These are phyloP conservation scores for Phyllosticta citribraziliensis DNA, from an alignment of 2,329 filamentous ascomycete species.

Conservation along the genomic window DNA sequence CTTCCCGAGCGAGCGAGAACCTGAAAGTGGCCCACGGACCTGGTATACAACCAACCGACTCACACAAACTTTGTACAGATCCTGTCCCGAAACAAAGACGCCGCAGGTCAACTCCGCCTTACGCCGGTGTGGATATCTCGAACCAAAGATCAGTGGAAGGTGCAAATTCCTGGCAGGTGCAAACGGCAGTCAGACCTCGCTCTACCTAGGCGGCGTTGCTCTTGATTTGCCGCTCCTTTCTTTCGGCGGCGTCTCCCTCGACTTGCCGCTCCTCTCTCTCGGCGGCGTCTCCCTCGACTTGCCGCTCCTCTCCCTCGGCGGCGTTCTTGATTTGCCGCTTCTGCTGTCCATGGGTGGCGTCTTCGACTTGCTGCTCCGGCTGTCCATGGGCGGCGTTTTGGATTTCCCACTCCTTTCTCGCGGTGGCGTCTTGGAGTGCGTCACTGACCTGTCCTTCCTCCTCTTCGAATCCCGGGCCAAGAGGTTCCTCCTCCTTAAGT, in stretches of 20 bases:
- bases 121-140: not conserved
- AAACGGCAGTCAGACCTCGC: not conserved
- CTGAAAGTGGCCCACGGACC: not conserved
- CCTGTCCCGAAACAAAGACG: not conserved
- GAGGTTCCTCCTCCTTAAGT: not conserved
- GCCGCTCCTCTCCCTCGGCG: not conserved
- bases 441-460: not conserved
- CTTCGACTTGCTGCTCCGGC: not conserved
- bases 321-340: constrained; percentile 2
- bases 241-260: not conserved
- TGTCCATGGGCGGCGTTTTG: not conserved
- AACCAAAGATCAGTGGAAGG: not conserved
- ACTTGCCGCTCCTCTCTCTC: not conserved
- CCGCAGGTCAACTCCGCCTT: not conserved
- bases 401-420: not conserved
- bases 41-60: not conserved
- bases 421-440: constrained; percentile 5
- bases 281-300: not conserved
- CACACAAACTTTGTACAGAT: not conserved
- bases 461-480: constrained; percentile 7
- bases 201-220: not conserved
- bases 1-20: not conserved
- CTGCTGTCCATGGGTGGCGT: not conserved
- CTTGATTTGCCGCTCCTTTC: not conserved
- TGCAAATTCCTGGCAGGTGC: not conserved